Conservation (phyloP, 371 early-diverging fungal species). For the Mycotypha africana region DNA sequence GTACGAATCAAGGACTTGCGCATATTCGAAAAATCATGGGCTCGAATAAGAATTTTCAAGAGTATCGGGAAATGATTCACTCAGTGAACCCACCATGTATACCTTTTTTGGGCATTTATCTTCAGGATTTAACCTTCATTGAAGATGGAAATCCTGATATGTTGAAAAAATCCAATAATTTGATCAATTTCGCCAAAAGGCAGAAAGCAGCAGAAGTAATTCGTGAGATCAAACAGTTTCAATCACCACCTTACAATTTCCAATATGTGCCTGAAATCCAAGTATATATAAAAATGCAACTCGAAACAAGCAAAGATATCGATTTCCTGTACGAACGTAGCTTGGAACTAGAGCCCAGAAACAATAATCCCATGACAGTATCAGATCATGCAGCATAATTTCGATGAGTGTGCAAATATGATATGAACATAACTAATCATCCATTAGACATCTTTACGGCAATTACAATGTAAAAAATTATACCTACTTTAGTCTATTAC, state of each 20-base stretch:
- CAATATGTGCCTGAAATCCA: conserved; percentile 76
- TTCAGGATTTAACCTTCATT: conserved; percentile 91
- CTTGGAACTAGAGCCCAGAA: conserved; percentile 64
- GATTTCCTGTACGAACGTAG: conserved; percentile 63
- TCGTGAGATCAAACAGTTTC: conserved; percentile 91
- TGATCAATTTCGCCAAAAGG: conserved; percentile 92
- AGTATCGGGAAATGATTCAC: conserved; percentile 84
- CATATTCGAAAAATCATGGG: conserved; percentile 67
- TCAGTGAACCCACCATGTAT: conserved; percentile 87
- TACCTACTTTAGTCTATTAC: not conserved
- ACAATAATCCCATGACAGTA: not conserved
- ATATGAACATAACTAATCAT: too few species aligned
- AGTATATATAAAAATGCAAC: conserved; percentile 63
- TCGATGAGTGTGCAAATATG: too few species aligned
- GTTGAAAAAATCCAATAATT: conserved; percentile 46
- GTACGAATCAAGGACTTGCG: conserved; percentile 46
- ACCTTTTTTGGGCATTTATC: conserved; percentile 85
- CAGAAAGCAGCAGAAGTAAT: conserved; percentile 85
- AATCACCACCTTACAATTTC: conserved; percentile 78
- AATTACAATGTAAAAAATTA: not conserved
- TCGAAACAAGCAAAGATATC: conserved; percentile 58
- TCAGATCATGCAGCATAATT: too few species aligned
- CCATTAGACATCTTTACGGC: too few species aligned
- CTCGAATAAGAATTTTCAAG: conserved; percentile 76
- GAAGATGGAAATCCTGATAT: conserved; percentile 89